Base-by-base conservation (phyloP, 2,329 filamentous ascomycete species). In the Cladosporium oxysporum region DNA sequence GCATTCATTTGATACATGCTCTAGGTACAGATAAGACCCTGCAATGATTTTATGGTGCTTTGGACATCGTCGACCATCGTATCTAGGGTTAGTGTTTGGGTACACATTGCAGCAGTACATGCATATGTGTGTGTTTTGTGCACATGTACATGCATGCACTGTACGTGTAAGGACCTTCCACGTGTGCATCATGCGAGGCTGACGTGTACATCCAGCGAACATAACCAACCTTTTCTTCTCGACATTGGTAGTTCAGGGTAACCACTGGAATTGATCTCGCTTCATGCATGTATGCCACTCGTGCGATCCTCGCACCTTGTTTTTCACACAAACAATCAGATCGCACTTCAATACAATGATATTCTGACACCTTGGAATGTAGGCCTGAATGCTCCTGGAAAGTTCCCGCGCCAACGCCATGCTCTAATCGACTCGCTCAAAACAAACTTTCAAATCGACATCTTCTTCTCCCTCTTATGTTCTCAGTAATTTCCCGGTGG, bases 401-500 rank as follows among this genome's bases (percentile, higher is more conserved):
- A 47, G 8, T 47, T 2, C n/a, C n/a, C 41, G 41, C 41, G 41
- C 41, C 41, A 47, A 47, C 41, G 41, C 41, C 41, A 21, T 47
- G 41, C 41, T 47, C n/a, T 47, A 47, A 47, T 47, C 41, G 41
- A 47, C n/a, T 47, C 41, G 41, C 41, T 47, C 41, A 47, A 47
- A 44, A 47, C 41, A 47, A 47, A 47, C 41, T 47, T 23, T 11
- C n/a, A 33, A 33, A 55, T 55, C 18, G 7, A 53, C 52, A 33
- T 31, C n/a, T 21, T 31, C 14, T 18, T 10, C 18, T 21, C 28
- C 8, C 16, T 11, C 18, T 8, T 12, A 10, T n/a, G 2, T 12
- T 33, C 49, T 62, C 49, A 64, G 49, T 72, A 72, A 60, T 72
- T 71, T 12, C 65, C 70, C n/a, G 71, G 67, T 12, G 71, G 71